Evolutionary conservation across 208 protist genomes (phyloP).

Genomic region (Leishmania turanica): DNA sequence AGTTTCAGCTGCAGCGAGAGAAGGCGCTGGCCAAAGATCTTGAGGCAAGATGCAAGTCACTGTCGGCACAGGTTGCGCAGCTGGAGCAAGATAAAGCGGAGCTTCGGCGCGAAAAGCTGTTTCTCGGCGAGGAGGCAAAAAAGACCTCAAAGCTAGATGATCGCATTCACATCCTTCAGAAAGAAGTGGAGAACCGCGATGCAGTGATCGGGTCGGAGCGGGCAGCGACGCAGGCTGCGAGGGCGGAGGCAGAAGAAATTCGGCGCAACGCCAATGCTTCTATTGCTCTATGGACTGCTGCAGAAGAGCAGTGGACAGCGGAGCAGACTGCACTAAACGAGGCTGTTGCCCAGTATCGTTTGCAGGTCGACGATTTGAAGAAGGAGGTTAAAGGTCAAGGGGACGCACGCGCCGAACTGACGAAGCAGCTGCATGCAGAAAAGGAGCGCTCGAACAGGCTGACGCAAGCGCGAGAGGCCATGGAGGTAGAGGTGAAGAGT

Average conservation of each 20-base stretch:
- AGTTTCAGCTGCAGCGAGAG: constrained; percentile 81
- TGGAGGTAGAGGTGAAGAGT: constrained; percentile 43
- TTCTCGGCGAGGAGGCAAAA: constrained; percentile 65
- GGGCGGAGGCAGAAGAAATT: constrained; percentile 67
- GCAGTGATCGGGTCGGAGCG: constrained; percentile 47
- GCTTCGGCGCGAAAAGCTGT: constrained; percentile 71
- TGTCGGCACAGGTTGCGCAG: constrained; percentile 68
- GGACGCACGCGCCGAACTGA: constrained; percentile 20
- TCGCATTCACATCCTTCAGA: constrained; percentile 60
- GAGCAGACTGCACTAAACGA: constrained; percentile 64
- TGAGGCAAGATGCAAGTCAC: constrained; percentile 65
- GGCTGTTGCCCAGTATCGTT: constrained; percentile 30
- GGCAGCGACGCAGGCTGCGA: constrained; percentile 34
- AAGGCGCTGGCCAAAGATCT: constrained; percentile 65
- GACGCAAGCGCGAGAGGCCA: constrained; percentile 16
- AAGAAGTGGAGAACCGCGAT: constrained; percentile 66
- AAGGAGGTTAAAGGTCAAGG: constrained; percentile 14
- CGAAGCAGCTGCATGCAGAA: constrained; percentile 38
- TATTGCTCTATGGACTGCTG: constrained; percentile 75
- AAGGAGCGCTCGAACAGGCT: constrained; percentile 39
- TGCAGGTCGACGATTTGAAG: constrained; percentile 15
- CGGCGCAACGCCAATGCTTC: constrained; percentile 64
- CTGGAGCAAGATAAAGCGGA: constrained; percentile 87
- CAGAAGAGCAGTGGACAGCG: constrained; percentile 75
- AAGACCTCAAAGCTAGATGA: constrained; percentile 68